A percentile compares a stretch with the other conserved stretches of the same genome.
These are phyloP conservation scores for Aspergillus nanangensis DNA, from an alignment of 495 filamentous ascomycete genomes.

Conservation along the genomic window DNA sequence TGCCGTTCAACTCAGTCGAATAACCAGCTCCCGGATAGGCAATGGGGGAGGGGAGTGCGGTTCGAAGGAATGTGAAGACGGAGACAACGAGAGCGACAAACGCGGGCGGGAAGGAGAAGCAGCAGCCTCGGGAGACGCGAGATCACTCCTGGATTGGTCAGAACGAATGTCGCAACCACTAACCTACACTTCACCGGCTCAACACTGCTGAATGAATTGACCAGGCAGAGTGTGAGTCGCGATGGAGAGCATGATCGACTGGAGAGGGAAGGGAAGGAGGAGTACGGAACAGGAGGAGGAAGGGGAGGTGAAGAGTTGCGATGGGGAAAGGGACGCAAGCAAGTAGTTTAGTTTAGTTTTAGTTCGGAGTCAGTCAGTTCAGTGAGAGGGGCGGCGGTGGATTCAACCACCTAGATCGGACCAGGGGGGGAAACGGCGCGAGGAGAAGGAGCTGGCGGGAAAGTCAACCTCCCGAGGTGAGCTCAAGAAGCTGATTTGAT, in stretches of 20 bases:
- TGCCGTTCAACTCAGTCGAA: background rate
- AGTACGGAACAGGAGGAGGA: background rate
- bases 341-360: too few relatives aligned
- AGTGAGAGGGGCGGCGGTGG: too few relatives aligned
- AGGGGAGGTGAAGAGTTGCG: background rate
- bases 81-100: constrained; percentile 4
- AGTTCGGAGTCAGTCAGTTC: too few relatives aligned
- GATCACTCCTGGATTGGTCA: background rate
- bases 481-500: background rate
- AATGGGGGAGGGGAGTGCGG: constrained; percentile 1
- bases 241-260: constrained; percentile 9
- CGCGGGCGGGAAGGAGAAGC: constrained; percentile 2
- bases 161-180: background rate
- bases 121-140: constrained; percentile 1
- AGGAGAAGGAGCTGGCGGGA: background rate
- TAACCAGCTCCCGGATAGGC: background rate
- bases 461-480: background rate
- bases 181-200: background rate
- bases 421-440: background rate
- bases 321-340: background rate
- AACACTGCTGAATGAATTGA: constrained; percentile 14
- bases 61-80: constrained; percentile 2
- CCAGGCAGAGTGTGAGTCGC: background rate
- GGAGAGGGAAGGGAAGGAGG: background rate
- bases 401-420: too few relatives aligned